A percentile compares a stretch with the other conserved stretches of the same genome.
Evolutionary conservation across 805 yeast genomes (phyloP).

Genomic region (Candida qinlingensis): DNA sequence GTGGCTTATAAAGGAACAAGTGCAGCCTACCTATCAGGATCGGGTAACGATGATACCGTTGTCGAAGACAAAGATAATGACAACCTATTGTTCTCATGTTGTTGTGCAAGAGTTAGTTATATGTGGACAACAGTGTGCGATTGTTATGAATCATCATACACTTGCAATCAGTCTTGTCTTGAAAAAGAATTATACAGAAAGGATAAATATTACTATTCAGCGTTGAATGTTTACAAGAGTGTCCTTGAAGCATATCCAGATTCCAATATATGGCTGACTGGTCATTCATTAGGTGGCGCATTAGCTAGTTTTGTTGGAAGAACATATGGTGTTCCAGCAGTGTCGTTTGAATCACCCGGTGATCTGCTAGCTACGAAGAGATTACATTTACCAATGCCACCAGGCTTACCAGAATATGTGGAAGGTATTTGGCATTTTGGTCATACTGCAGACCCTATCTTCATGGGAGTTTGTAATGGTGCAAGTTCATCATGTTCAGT

Average conservation of each 20-base stretch:
- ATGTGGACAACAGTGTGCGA: slow-evolving; percentile 95
- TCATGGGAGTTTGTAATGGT: slow-evolving; percentile 95
- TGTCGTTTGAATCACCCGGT: slow-evolving; percentile 91
- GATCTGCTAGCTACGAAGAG: slow-evolving; percentile 79
- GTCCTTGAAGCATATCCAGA: slow-evolving; percentile 64
- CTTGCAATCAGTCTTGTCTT: slow-evolving; percentile 84
- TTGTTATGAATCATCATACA: slow-evolving; percentile 77
- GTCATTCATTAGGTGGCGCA: slow-evolving; percentile 94
- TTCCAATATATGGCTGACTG: slow-evolving; percentile 82
- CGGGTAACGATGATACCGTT: slow-evolving; percentile 81
- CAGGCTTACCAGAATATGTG: slow-evolving; percentile 71
- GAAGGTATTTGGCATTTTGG: slow-evolving; percentile 95
- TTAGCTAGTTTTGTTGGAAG: slow-evolving; percentile 76
- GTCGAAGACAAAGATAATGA: slow-evolving; percentile 81
- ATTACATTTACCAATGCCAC: slow-evolving; percentile 88
- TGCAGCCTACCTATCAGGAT: slow-evolving; percentile 72
- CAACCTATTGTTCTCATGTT: slow-evolving; percentile 85
- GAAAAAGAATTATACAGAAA: slow-evolving; percentile 68
- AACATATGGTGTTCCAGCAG: slow-evolving; percentile 86
- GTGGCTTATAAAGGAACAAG: slow-evolving; percentile 89
- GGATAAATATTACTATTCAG: slow-evolving; percentile 81
- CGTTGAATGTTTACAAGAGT: slow-evolving; percentile 67
- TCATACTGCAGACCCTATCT: slow-evolving; percentile 95
- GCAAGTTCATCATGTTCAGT: slow-evolving; percentile 83
- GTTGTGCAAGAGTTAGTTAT: slow-evolving; percentile 90